phyloP scores from a whole-genome alignment of 352 stramenopile genomes.

The Globisporangium splendens region DNA sequence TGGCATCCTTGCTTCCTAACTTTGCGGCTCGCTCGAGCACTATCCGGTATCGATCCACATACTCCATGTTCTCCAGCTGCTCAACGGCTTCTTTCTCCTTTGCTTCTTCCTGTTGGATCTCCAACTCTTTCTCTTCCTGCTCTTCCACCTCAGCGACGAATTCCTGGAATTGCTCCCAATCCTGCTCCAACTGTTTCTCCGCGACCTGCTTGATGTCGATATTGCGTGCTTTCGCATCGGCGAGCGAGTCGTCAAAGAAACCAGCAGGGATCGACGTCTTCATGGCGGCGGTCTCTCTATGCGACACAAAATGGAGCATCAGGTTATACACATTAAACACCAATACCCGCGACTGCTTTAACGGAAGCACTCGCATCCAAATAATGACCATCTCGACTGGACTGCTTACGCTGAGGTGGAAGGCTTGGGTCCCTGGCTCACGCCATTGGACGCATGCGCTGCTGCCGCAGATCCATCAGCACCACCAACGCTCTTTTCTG shows the following conservation, averaged over 20 bases:
- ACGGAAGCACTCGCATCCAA: no score
- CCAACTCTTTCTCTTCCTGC: slow-evolving; percentile 28
- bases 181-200: slow-evolving; percentile 33
- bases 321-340: not conserved
- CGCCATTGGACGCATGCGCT: no score
- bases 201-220: slow-evolving; percentile 44
- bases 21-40: slow-evolving; percentile 34
- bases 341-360: not conserved
- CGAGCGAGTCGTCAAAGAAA: slow-evolving; percentile 53
- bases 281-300: not conserved
- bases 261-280: slow-evolving; percentile 23
- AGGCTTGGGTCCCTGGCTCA: no score
- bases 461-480: not conserved
- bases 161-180: slow-evolving; percentile 62
- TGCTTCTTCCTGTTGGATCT: slow-evolving; percentile 30
- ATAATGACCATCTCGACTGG: no score
- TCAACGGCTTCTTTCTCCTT: slow-evolving; percentile 46
- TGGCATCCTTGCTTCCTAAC: slow-evolving; percentile 9
- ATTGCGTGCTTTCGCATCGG: slow-evolving; percentile 43
- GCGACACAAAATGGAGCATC: not conserved
- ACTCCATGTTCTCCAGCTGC: slow-evolving; percentile 66
- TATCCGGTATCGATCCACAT: slow-evolving; percentile 57
- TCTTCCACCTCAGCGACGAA: slow-evolving; percentile 59
- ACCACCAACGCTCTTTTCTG: slow-evolving; percentile 6
- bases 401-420: no score